phyloP scores from a whole-genome alignment of 345 rosid genomes.

The Raphanus raphanistrum region DNA sequence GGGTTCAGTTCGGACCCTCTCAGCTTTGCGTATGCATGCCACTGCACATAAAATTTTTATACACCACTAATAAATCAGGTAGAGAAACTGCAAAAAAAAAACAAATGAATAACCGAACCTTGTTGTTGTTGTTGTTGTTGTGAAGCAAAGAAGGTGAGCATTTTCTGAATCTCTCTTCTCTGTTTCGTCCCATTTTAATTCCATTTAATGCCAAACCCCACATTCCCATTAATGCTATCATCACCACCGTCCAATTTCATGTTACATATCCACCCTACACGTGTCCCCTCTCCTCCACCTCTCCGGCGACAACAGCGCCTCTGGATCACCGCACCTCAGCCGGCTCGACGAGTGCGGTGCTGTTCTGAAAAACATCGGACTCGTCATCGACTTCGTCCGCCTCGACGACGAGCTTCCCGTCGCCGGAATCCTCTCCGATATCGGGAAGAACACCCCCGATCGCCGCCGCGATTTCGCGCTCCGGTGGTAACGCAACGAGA shows the following conservation, averaged over 20 bases:
- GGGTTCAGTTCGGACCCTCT: too few relatives aligned
- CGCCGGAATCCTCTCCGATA: conserved; percentile 66
- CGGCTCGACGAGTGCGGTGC: conserved; percentile 77
- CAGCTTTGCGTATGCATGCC: too few relatives aligned
- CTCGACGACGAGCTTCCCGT: conserved; percentile 67
- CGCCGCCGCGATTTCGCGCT: conserved; percentile 72
- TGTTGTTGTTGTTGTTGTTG: not conserved
- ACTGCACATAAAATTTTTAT: too few relatives aligned
- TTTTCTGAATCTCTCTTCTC: not conserved
- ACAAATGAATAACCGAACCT: not conserved
- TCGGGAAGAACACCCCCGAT: conserved; percentile 55
- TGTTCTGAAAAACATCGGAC: conserved; percentile 66
- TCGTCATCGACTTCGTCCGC: conserved; percentile 74
- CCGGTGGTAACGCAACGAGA: conserved; percentile 68
- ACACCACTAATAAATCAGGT: not conserved
- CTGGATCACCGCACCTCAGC: conserved; percentile 98
- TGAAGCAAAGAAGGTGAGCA: not conserved
- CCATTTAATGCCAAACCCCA: conserved; percentile 60
- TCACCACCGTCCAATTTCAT: conserved; percentile 27
- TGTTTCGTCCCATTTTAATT: conserved; percentile 43
- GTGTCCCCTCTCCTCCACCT: conserved; percentile 70
- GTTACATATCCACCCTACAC: conserved; percentile 52
- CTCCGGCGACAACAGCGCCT: conserved; percentile 93
- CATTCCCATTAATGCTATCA: conserved; percentile 47
- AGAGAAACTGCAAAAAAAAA: not conserved